Evolutionary conservation across 1,139 yeast species (phyloP).

Genomic region (Kazachstania sp.): DNA sequence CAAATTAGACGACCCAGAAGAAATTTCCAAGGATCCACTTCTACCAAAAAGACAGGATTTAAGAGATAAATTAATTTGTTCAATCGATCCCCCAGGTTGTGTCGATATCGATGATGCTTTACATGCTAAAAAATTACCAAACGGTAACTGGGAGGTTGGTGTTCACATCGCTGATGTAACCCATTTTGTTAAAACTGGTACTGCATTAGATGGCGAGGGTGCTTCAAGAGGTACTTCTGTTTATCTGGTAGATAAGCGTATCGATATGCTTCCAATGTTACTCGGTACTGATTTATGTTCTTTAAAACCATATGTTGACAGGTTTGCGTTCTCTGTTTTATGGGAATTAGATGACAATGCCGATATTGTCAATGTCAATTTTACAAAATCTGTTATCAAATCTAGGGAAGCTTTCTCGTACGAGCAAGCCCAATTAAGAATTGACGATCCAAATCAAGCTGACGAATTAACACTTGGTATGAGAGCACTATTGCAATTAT

Average conservation of each 20-base stretch:
- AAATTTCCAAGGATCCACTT: slow-evolving; percentile 42
- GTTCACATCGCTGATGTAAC: slow-evolving; percentile 99
- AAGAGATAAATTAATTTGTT: slow-evolving; percentile 82
- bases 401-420: slow-evolving; percentile 95
- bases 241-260: slow-evolving; percentile 95
- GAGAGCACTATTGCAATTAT: slow-evolving; percentile 68
- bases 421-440: slow-evolving; percentile 84
- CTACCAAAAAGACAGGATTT: slow-evolving; percentile 68
- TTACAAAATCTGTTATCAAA: slow-evolving; percentile 79
- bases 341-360: slow-evolving; percentile 93
- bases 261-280: slow-evolving; percentile 95
- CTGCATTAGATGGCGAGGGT: slow-evolving; percentile 91
- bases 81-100: slow-evolving; percentile 97
- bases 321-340: slow-evolving; percentile 90
- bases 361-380: slow-evolving; percentile 71
- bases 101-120: slow-evolving; percentile 98
- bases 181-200: slow-evolving; percentile 88
- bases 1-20: slow-evolving; percentile 43
- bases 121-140: slow-evolving; percentile 75
- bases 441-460: slow-evolving; percentile 67
- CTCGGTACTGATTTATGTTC: slow-evolving; percentile 96
- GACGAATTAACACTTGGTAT: slow-evolving; percentile 87
- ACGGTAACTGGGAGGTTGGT: slow-evolving; percentile 94
- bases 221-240: slow-evolving; percentile 97
- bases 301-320: slow-evolving; percentile 85